Base-by-base conservation (phyloP, 257 asterid genomes). In the Solanum pennellii region DNA sequence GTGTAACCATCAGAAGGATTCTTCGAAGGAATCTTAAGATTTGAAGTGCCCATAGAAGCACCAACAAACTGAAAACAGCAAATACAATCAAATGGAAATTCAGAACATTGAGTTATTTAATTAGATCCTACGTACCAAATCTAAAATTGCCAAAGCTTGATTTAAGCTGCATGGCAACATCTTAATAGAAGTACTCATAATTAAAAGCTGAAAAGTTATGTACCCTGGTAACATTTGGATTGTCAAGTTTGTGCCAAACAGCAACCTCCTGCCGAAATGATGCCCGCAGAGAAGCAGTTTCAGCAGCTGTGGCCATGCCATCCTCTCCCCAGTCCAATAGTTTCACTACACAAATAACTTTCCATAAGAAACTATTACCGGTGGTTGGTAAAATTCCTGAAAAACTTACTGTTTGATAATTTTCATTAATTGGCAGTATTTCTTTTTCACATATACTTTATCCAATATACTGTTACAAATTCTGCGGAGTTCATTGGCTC, bases 31-130 rank as follows among this genome's bases (percentile, higher is more conserved):
- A 95, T 94, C 93, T 95, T 96, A 69, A 96, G 90, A 73, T 96
- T 94, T 4, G 98, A 94, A 21, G 99, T 96, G 79, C 98, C 99
- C 99, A 96, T 96, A 45, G 98, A 96, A 86, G 99, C 99, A 79
- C 98, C 98, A 37, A 96, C 90, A 88, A 96, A 96, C 98, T 95
- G 86, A 89, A 59, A 86, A 25, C 27, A 84, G 86, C 21, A 39
- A 87, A 20, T 21, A 45, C 21, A 37, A 60, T 27, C 69, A 35
- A 33, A 88, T 39, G 66, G 49, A 25, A 33, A 5, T 62, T 62
- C 65, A 35, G 25, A 12, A 69, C 15, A 42, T 5, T 85, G 33
- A 9, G 21, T 5, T 23, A 42, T 7, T 7, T 76, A 76, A 76
- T 42, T 14, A 5, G 60, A 76, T 42, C 56, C 31, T 18, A 29